A percentile compares a stretch with the other conserved stretches of the same genome.
These are phyloP conservation scores for Eustoma russellianum DNA, from an alignment of 257 asterid genomes.

Conservation along the genomic window DNA sequence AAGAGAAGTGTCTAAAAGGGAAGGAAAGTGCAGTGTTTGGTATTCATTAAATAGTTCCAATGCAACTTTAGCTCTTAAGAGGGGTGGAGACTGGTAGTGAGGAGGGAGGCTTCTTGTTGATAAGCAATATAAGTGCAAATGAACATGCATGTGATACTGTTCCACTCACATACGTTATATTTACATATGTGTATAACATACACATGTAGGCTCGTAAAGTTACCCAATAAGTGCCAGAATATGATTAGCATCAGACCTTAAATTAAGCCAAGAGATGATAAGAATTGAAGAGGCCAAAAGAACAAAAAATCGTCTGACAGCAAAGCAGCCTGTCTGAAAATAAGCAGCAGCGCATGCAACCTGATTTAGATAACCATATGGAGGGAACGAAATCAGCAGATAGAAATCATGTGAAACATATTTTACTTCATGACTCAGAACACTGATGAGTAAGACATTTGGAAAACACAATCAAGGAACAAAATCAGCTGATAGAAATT, in stretches of 20 bases:
- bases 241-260: conserved; percentile 45
- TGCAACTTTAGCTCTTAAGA: too few relatives aligned
- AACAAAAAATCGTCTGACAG: conserved; percentile 39
- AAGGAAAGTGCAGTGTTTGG: background rate
- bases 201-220: background rate
- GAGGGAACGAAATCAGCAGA: background rate
- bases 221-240: background rate
- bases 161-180: too few relatives aligned
- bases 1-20: background rate
- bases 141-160: too few relatives aligned
- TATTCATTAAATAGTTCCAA: too few relatives aligned
- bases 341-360: conserved; percentile 94
- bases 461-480: background rate
- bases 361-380: conserved; percentile 27
- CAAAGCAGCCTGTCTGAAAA: conserved; percentile 55
- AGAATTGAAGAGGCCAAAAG: conserved; percentile 66
- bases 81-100: too few relatives aligned
- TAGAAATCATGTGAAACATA: background rate
- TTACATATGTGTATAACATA: too few relatives aligned
- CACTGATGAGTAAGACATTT: background rate
- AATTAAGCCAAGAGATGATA: conserved; percentile 78
- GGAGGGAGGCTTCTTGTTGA: too few relatives aligned
- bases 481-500: conserved; percentile 1
- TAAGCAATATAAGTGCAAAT: too few relatives aligned
- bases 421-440: background rate